Evolutionary conservation across 2,329 filamentous ascomycete species (phyloP), one percentile per base, ranked within the genome.

Genomic region (Phyllosticta paracitricarpa): DNA sequence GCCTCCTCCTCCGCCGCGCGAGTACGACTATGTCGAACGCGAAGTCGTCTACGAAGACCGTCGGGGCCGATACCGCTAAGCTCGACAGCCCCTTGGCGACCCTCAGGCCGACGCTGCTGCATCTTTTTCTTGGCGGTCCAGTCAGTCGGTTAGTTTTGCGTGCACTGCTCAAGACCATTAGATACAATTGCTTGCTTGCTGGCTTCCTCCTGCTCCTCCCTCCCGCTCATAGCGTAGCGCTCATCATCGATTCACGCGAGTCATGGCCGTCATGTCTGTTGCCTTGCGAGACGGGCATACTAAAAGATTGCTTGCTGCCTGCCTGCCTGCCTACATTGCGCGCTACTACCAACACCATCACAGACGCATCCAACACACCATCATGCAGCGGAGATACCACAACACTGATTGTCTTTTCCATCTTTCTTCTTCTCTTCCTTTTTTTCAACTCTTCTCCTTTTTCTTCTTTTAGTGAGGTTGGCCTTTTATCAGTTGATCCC

Each of bases 21-120:
- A 79, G 65, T 85, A 86, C 51, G 85, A 89, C 59, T 79, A 87
- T 65, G 82, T 84, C 63, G 87, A 90, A 75, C 82, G 84, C 33
- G 88, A 90, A 69, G 78, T 89, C 59, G 74, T 86, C 56, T 87
- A 85, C 67, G 60, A 61, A 28, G 87, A 90, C 65, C 71, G 71
- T 57, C 69, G 70, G 59, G 70, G 73, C 26, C 71, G 75, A 48
- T 75, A 75, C 61, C 67, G 71, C 64, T 75, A 70, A 67, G 63
- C 51, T 17, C 8, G n/a, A 10, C 24, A 58, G 10, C 51, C 9
- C 9, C 33, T 51, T 8, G 22, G 17, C 17, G n/a, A 14, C 33
- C 14, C 30, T n/a, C 3, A 6, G 22, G n/a, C 3, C 28, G 3
- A 51, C 7, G 24, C 33, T 25, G 54, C 9, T 30, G 28, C 28